Percentiles rank a stretch among this genome's conserved stretches.
Evolutionary conservation across 2,329 filamentous ascomycete species (phyloP).

Genomic region (Aspergillus vadensis): DNA sequence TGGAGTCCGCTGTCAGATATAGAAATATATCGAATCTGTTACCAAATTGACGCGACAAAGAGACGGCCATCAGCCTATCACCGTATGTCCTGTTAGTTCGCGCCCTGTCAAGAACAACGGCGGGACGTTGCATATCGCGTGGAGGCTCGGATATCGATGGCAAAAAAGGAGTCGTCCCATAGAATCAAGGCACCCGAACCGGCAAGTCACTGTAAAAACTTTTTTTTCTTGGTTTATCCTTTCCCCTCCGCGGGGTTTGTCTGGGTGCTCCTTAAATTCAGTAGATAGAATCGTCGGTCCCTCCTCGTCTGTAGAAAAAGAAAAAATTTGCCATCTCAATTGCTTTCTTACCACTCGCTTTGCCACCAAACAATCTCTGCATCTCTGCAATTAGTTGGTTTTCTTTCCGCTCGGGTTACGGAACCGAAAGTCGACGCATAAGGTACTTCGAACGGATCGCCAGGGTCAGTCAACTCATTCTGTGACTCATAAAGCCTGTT

Average conservation of each 20-base stretch:
- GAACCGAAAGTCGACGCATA: not conserved
- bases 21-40: not conserved
- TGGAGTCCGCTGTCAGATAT: not conserved
- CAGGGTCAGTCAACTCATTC: not conserved
- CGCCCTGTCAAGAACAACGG: not conserved
- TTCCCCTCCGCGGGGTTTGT: not conserved
- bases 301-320: not conserved
- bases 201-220: slow-evolving; percentile 16
- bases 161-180: slow-evolving; percentile 9
- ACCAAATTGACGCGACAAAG: not conserved
- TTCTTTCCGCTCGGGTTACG: not conserved
- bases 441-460: not conserved
- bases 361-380: not conserved
- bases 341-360: not conserved
- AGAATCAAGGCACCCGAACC: slow-evolving; percentile 16
- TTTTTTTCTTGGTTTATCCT: slow-evolving; percentile 16
- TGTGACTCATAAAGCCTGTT: slow-evolving; percentile 4
- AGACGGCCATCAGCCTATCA: not conserved
- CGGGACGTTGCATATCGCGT: not conserved
- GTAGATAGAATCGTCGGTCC: not conserved
- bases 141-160: slow-evolving; percentile 19
- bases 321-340: not conserved
- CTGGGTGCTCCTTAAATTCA: slow-evolving; percentile 2
- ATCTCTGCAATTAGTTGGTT: not conserved
- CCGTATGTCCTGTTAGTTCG: not conserved